Conservation (phyloP, 2,329 filamentous ascomycete genomes). For the Neofusicoccum sp. region DNA sequence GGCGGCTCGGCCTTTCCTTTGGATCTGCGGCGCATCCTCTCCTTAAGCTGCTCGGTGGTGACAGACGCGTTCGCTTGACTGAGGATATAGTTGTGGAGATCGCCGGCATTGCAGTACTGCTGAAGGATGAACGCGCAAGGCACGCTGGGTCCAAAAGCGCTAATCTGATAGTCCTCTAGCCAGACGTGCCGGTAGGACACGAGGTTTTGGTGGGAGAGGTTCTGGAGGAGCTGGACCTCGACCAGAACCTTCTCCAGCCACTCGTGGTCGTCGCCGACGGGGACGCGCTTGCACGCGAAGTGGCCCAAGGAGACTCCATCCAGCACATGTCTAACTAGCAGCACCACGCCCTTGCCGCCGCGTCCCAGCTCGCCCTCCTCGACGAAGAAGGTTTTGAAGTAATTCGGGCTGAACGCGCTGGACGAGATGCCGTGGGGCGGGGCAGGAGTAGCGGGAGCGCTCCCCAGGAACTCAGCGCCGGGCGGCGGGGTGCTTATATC, state of each 20-base stretch:
- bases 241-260: slow-evolving; percentile 94
- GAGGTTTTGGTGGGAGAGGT: slow-evolving; percentile 88
- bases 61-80: slow-evolving; percentile 59
- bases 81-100: slow-evolving; percentile 84
- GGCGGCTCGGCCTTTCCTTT: slow-evolving; percentile 70
- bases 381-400: slow-evolving; percentile 90
- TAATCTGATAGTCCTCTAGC: slow-evolving; percentile 85
- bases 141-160: slow-evolving; percentile 81
- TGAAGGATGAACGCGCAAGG: slow-evolving; percentile 96
- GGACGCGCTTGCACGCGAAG: slow-evolving; percentile 95
- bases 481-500: slow-evolving; percentile 41
- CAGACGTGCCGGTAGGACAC: slow-evolving; percentile 97
- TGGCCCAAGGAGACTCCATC: slow-evolving; percentile 85
- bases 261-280: slow-evolving; percentile 85
- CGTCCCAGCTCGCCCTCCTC: slow-evolving; percentile 82
- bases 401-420: slow-evolving; percentile 85
- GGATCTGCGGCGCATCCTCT: slow-evolving; percentile 77
- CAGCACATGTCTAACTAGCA: slow-evolving; percentile 89
- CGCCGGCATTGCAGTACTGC: slow-evolving; percentile 93
- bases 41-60: slow-evolving; percentile 84
- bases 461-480: slow-evolving; percentile 50
- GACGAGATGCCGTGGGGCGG: slow-evolving; percentile 70
- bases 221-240: slow-evolving; percentile 89
- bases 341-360: slow-evolving; percentile 90
- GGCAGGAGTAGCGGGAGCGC: slow-evolving; percentile 40